phyloP scores from a whole-genome alignment of 495 filamentous ascomycete genomes.

The Amphirosellinia nigrospora region DNA sequence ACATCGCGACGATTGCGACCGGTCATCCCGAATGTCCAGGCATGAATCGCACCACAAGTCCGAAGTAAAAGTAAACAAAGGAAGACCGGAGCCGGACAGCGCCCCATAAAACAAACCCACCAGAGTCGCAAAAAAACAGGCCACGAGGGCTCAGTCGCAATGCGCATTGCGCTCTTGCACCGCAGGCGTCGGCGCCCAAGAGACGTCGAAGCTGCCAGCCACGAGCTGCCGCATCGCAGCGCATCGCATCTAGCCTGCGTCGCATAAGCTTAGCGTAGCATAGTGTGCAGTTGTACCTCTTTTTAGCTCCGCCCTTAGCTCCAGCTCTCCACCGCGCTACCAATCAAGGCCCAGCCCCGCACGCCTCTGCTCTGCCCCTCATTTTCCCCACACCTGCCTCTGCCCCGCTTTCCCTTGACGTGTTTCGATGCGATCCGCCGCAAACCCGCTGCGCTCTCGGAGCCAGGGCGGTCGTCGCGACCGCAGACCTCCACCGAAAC shows the following conservation, averaged over 20 bases:
- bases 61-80: background rate
- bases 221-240: constrained; percentile 2
- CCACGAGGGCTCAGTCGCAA: background rate
- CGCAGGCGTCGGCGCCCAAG: constrained; percentile 3
- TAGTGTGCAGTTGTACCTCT: too few species aligned
- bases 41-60: background rate
- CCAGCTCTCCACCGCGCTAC: constrained; percentile 4
- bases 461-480: too few species aligned
- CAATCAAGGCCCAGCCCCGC: constrained; percentile 13
- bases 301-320: background rate
- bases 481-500: constrained; percentile 14
- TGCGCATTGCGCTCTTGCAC: background rate
- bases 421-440: too few species aligned
- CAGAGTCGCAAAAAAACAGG: background rate
- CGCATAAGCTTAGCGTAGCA: background rate
- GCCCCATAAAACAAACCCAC: constrained; percentile 5
- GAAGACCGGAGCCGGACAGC: background rate
- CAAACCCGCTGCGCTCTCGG: too few species aligned
- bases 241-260: constrained; percentile 1
- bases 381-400: too few species aligned
- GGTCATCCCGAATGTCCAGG: background rate
- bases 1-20: constrained; percentile 20
- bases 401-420: too few species aligned
- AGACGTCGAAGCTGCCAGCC: background rate
- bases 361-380: too few species aligned